These are phyloP conservation scores for Cladobotryum protrusum DNA, from an alignment of 2,329 filamentous ascomycete species.

Conservation along the genomic window DNA sequence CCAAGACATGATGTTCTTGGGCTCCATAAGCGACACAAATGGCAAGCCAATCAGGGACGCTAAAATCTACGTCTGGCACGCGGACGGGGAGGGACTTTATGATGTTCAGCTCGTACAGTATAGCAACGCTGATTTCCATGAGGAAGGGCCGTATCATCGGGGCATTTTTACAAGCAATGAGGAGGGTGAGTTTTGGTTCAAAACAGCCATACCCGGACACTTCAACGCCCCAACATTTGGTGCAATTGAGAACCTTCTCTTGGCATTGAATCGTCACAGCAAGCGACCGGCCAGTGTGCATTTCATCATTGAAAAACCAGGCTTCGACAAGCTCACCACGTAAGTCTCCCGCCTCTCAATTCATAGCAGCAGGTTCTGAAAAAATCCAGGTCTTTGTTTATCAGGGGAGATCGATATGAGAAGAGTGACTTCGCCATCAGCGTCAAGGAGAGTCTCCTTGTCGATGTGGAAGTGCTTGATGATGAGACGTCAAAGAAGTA, in stretches of 20 bases:
- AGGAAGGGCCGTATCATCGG: conserved; percentile 8
- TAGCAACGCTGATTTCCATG: conserved; percentile 19
- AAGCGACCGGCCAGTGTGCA: conserved; percentile 76
- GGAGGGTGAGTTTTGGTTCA: conserved; percentile 60
- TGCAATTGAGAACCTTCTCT: conserved; percentile 68
- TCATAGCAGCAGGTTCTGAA: conserved; percentile 43
- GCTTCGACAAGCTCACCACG: conserved; percentile 78
- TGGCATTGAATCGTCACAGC: conserved; percentile 62
- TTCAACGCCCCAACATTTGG: conserved; percentile 84
- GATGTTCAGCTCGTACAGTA: conserved; percentile 61
- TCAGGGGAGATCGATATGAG: conserved; percentile 74
- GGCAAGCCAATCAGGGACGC: conserved; percentile 55
- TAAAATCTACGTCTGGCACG: conserved; percentile 75
- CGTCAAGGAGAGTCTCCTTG: conserved; percentile 73
- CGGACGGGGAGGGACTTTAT: conserved; percentile 66
- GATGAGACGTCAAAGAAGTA: conserved; percentile 52
- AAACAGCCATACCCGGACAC: conserved; percentile 74
- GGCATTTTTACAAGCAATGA: conserved; percentile 23
- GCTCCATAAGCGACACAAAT: conserved; percentile 55
- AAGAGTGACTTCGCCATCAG: conserved; percentile 81
- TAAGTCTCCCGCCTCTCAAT: conserved; percentile 37
- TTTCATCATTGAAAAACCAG: conserved; percentile 80
- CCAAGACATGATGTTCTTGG: conserved; percentile 59
- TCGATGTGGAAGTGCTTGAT: conserved; percentile 51
- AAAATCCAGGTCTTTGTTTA: conserved; percentile 59